Base-by-base conservation (phyloP, 2,329 filamentous ascomycete genomes). In the Ophiostoma tasmaniense region DNA sequence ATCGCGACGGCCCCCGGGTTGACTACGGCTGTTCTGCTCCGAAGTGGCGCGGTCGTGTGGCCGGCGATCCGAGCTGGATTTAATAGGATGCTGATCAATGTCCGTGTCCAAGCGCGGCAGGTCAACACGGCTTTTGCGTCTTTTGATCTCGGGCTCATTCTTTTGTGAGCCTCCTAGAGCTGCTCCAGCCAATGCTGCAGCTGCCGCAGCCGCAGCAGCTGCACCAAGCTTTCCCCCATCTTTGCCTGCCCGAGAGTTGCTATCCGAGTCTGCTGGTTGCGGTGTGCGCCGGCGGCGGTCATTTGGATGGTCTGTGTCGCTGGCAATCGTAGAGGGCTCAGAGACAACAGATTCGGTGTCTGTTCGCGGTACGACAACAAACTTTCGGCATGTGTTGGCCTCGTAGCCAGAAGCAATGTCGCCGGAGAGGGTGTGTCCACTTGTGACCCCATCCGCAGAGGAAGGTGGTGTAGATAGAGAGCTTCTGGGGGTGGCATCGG, bases 91-190 rank as follows among this genome's bases (percentile, higher is more conserved):
- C 11, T n/a, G 64, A 76, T 78, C 76, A 6, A 80, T 64, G 1
- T 80, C 77, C 1, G 83, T 84, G 37, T 82, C 79, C 17, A 84
- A 76, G 6, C 77, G 78, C 3, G 82, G 81, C 5, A 85, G 73
- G 35, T 83, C 79, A n/a, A 76, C 74, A 42, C 77, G 78, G 68
- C 78, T 80, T 71, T 73, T 78, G 28, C 75, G 75, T 66, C 75
- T 76, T n/a, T 74, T 73, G 3, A 76, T 25, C 14, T 64, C 45
- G 2, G 70, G 70, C 14, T n/a, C 22, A 13, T 25, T 14, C n/a
- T 65, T 66, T 14, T 64, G 59, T 0, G 66, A n/a, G 6, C 50
- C 17, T 14, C 50, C 22, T 17, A 64, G 22, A 3, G 66, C 39
- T 13, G 64, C 39, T 30, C 25, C 55, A 30, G 25, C 55, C n/a